Base-by-base conservation (phyloP, 2,329 filamentous ascomycete genomes). In the Colletotrichum tamarilloi region DNA sequence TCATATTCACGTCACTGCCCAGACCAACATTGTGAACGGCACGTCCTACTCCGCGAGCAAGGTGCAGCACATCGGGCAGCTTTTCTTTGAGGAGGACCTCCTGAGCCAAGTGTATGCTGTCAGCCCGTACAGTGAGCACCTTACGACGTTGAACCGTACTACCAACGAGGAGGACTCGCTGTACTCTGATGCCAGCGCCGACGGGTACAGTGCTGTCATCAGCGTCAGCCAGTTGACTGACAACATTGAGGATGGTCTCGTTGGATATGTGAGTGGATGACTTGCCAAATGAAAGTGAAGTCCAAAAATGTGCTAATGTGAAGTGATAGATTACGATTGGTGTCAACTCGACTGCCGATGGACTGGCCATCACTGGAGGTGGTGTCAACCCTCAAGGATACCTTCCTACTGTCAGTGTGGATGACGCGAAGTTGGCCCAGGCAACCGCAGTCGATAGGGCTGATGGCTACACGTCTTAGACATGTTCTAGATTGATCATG, bases 171-270 rank as follows among this genome's bases (percentile, higher is more conserved):
- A 87, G 0, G 88, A 90, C 76, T 72, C 65, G 57, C 65, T 68
- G 8, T 68, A 62, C 65, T 74, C 22, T 84, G 88, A 62, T 82
- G 87, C 57, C 76, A 82, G 30, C 35, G 78, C 83, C 76, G 83
- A 86, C 72, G 85, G 85, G 16, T 64, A 65, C 67, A 86, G 88
- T 75, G 88, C 88, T 0, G 82, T 89, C 75, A 80, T 88, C 63
- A 83, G 89, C 76, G 89, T 88, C 72, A 84, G 86, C 14, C 82
- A 85, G 16, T 81, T 90, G 9, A 87, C 88, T 4, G 85, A 89
- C 32, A 79, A 81, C 35, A 76, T 86, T 8, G 74, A 77, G 1
- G 85, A 87, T 65, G 86, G 86, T 56, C 38, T 42, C 6, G 38
- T 42, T 19, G 38, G 38, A 42, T 42, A 42, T 3, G 38, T 42